Percentiles rank a stretch among this genome's conserved stretches.
Evolutionary conservation across 2,329 filamentous ascomycete genomes (phyloP).

Genomic region (Davidsoniella eucalypti): DNA sequence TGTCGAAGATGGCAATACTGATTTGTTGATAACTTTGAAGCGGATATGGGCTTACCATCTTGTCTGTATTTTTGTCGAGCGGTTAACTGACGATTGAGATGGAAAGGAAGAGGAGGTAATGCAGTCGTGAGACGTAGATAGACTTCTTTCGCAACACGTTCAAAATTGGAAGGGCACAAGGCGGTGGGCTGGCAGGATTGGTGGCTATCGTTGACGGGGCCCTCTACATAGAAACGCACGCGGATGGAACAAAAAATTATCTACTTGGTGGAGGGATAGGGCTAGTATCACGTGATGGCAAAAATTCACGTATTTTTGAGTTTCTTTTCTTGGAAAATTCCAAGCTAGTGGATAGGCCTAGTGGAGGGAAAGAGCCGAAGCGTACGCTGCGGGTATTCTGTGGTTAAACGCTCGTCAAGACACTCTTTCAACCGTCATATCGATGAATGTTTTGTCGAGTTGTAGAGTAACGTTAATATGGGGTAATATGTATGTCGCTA

Average conservation of each 20-base stretch:
- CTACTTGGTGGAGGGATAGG: slow-evolving; percentile 9
- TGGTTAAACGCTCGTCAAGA: no score
- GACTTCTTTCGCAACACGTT: slow-evolving; percentile 12
- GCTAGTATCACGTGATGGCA: slow-evolving; percentile 6
- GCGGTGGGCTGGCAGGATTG: neutral
- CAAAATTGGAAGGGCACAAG: slow-evolving; percentile 12
- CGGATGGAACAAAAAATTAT: neutral
- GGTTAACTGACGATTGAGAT: slow-evolving; percentile 13
- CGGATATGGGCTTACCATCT: slow-evolving; percentile 44
- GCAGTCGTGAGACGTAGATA: slow-evolving; percentile 12
- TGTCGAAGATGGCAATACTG: slow-evolving; percentile 4
- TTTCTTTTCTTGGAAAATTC: no score
- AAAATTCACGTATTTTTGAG: neutral
- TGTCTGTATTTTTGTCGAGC: slow-evolving; percentile 27
- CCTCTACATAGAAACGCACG: no score
- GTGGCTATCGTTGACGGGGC: no score
- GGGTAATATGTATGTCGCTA: no score
- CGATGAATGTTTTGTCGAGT: no score
- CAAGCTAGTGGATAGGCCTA: no score
- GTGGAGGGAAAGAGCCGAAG: no score
- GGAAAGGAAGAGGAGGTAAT: slow-evolving; percentile 11
- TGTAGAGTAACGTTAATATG: no score
- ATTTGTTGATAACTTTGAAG: neutral
- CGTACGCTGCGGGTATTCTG: no score
- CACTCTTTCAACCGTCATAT: no score